These are phyloP conservation scores for Phaffomyces thermotolerans DNA, from an alignment of 805 yeast species.

Conservation along the genomic window DNA sequence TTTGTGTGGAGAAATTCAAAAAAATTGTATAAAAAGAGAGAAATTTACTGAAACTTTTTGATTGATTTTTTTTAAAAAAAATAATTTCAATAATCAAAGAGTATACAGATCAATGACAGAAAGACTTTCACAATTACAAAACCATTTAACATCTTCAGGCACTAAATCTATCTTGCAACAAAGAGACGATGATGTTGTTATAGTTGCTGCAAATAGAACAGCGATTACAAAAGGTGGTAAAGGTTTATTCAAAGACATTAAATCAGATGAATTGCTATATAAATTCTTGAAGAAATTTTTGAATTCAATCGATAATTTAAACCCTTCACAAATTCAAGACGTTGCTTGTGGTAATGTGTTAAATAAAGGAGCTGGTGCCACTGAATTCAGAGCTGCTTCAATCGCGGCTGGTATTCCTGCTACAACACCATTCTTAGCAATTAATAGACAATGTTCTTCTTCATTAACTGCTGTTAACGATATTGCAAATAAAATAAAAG, in stretches of 20 bases:
- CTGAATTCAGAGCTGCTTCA: conserved; percentile 88
- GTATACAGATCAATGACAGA: conserved; percentile 9
- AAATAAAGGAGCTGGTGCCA: conserved; percentile 90
- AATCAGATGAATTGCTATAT: conserved; percentile 70
- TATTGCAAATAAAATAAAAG: conserved; percentile 77
- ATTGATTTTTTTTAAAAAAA: background rate
- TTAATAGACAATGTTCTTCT: conserved; percentile 93
- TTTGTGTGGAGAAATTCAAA: background rate
- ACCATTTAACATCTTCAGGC: conserved; percentile 22
- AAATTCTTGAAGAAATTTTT: conserved; percentile 59
- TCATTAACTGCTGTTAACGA: conserved; percentile 88
- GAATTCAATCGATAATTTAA: conserved; percentile 38
- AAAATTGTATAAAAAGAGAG: background rate
- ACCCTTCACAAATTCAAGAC: conserved; percentile 64
- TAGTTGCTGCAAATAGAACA: conserved; percentile 85
- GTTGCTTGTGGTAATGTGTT: conserved; percentile 88
- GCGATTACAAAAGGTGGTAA: conserved; percentile 83
- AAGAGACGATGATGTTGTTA: conserved; percentile 69
- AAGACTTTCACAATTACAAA: conserved; percentile 29
- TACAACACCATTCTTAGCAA: conserved; percentile 67
- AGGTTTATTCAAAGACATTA: conserved; percentile 78
- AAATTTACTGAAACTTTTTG: background rate
- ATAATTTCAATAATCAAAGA: background rate
- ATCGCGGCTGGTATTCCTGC: conserved; percentile 88
- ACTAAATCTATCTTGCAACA: conserved; percentile 6